These are phyloP conservation scores for Diaporthe velutina DNA, from an alignment of 2,329 filamentous ascomycete genomes.

Conservation along the genomic window DNA sequence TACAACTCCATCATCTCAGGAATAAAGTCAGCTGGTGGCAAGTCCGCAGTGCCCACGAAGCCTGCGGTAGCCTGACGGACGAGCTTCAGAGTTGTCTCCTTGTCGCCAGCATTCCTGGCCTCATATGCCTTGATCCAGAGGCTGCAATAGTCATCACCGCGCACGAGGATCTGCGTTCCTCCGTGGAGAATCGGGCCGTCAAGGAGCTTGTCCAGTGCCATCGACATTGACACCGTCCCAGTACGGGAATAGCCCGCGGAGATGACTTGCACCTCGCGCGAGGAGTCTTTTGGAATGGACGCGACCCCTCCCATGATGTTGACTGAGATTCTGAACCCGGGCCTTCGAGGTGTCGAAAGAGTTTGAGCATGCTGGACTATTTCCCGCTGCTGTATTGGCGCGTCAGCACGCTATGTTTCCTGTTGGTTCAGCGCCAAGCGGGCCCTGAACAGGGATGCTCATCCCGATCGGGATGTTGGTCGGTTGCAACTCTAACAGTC, in stretches of 20 bases:
- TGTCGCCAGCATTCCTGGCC: constrained; percentile 43
- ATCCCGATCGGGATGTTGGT: no score
- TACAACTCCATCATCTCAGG: constrained; percentile 29
- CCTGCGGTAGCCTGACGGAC: constrained; percentile 40
- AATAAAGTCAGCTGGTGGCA: constrained; percentile 25
- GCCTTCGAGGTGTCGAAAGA: background rate
- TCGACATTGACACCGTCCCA: constrained; percentile 37
- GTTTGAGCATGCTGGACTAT: background rate
- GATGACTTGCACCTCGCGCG: constrained; percentile 35
- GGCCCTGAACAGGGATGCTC: background rate
- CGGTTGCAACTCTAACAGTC: no score
- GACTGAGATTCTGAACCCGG: background rate
- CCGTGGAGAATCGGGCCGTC: constrained; percentile 35
- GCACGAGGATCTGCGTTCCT: constrained; percentile 31
- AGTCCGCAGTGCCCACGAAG: constrained; percentile 6
- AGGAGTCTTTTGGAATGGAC: constrained; percentile 29
- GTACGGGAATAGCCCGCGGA: constrained; percentile 38
- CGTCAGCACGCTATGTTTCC: background rate
- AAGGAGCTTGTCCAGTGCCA: constrained; percentile 36
- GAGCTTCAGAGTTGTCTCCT: constrained; percentile 42
- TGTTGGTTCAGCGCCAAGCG: background rate
- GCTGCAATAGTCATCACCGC: constrained; percentile 40
- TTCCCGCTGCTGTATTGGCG: background rate
- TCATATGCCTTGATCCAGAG: constrained; percentile 45
- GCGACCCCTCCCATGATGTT: constrained; percentile 35